These are phyloP conservation scores for Ammopiptanthus mongolicus DNA, from an alignment of 306 rosid genomes.

Conservation along the genomic window DNA sequence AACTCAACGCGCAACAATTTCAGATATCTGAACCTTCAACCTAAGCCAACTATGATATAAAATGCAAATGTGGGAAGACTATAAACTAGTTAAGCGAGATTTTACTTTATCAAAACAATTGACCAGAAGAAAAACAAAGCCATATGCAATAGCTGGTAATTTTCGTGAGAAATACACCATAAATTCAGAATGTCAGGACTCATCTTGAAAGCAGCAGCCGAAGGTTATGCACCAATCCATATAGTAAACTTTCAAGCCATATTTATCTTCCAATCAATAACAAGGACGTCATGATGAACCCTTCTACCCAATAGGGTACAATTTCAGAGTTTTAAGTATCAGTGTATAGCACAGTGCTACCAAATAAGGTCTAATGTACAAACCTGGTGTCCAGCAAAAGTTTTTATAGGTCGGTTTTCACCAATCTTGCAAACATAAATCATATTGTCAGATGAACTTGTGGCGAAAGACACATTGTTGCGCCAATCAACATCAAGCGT, in stretches of 20 bases:
- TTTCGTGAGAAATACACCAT: neutral
- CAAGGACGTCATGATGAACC: neutral
- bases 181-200: neutral
- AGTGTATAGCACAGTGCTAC: neutral
- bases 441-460: conserved; percentile 85
- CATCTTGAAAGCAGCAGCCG: neutral
- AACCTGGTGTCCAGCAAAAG: conserved; percentile 93
- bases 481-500: conserved; percentile 98
- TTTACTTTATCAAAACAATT: conserved; percentile 11
- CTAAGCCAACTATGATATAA: conserved; percentile 4
- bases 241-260: neutral
- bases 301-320: neutral
- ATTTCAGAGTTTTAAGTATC: neutral
- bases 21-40: conserved; percentile 4
- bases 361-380: conserved; percentile 3
- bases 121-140: neutral
- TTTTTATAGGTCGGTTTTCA: conserved; percentile 65
- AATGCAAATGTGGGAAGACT: neutral
- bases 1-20: neutral
- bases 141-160: neutral
- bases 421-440: conserved; percentile 92
- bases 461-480: conserved; percentile 79
- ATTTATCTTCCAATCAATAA: neutral
- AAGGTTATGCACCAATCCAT: neutral
- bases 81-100: neutral